Base-by-base conservation (phyloP, 2,329 filamentous ascomycete genomes). In the Ophiostoma triangulosporum region DNA sequence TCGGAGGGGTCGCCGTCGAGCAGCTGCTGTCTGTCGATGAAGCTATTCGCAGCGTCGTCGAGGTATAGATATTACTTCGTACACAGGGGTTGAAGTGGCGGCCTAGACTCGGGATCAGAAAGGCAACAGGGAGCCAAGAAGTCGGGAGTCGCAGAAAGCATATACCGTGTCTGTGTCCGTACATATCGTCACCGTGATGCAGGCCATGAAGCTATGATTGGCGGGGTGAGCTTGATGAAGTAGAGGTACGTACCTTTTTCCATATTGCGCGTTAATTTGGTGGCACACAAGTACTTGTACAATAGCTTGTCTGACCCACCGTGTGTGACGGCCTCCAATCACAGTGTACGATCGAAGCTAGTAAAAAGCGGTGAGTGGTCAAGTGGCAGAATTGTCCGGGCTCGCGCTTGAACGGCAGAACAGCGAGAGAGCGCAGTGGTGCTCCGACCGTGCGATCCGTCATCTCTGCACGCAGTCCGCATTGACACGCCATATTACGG, bases 181-280 rank as follows among this genome's bases (percentile, higher is more conserved):
- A n/a, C n/a, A n/a, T n/a, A n/a, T n/a, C n/a, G n/a, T n/a, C 24
- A 32, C 11, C 33, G 17, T 22, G 15, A 48, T n/a, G 22, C 38
- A 20, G 38, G 15, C 29, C 36, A 40, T 43, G n/a, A 43, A 43
- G 38, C 24, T 55, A 32, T 52, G 49, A 51, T 54, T 54, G 53
- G 53, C 45, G 46, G 48, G 43, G 46, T 35, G 35, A 31, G 27
- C 29, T 45, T 26, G 3, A 31, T 15, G 38, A 43, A 24, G 38
- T 43, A n/a, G 24, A 4, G 26, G 43, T 46, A 46, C 43, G 6
- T 46, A 17, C n/a, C n/a, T n/a, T 4, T 5, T 6, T 17, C 4
- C 2, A 8, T 11, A 9, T 17, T 4, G 7, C 26, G 35, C 15
- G 3, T 7, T 17, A 3, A 11, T 29, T 46, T 3, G 15, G 7